Evolutionary conservation across 2,329 filamentous ascomycete species (phyloP).

Genomic region (Didymella keratinophila): DNA sequence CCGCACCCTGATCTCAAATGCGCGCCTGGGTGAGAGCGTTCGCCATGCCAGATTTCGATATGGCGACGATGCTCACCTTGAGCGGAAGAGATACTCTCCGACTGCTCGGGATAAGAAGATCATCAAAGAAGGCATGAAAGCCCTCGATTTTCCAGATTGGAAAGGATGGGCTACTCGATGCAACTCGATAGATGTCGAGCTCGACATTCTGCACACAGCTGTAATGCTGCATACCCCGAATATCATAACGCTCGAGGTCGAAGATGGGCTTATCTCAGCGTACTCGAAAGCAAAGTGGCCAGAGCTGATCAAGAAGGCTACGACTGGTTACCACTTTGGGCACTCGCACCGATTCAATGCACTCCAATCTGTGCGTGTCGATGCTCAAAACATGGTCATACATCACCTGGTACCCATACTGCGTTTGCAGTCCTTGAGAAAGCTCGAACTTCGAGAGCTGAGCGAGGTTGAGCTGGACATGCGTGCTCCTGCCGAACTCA

Average conservation of each 20-base stretch:
- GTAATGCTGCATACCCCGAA: constrained; percentile 39
- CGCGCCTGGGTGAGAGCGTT: constrained; percentile 28
- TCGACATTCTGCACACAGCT: constrained; percentile 32
- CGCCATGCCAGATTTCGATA: constrained; percentile 27
- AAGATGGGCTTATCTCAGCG: constrained; percentile 23
- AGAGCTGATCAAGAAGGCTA: constrained; percentile 29
- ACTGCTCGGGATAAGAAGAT: constrained; percentile 37
- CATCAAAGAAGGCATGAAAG: constrained; percentile 37
- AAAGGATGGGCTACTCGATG: constrained; percentile 37
- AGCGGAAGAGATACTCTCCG: constrained; percentile 23
- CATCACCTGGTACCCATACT: constrained; percentile 34
- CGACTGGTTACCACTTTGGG: constrained; percentile 20
- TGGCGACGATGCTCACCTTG: constrained; percentile 15
- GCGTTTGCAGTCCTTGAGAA: constrained; percentile 31
- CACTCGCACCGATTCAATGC: constrained; percentile 30
- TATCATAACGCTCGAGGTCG: constrained; percentile 26
- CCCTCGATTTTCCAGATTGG: constrained; percentile 33
- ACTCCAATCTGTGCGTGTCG: constrained; percentile 28
- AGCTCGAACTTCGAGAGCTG: constrained; percentile 25
- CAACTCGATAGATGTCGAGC: constrained; percentile 22
- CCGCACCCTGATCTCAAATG: constrained; percentile 34
- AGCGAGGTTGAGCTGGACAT: constrained; percentile 9
- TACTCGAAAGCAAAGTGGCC: constrained; percentile 31
- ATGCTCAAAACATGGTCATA: constrained; percentile 21
- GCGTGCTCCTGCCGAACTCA: constrained; percentile 18